These are phyloP conservation scores for Erythrophleum fordii DNA, from an alignment of 306 rosid genomes.

Conservation along the genomic window DNA sequence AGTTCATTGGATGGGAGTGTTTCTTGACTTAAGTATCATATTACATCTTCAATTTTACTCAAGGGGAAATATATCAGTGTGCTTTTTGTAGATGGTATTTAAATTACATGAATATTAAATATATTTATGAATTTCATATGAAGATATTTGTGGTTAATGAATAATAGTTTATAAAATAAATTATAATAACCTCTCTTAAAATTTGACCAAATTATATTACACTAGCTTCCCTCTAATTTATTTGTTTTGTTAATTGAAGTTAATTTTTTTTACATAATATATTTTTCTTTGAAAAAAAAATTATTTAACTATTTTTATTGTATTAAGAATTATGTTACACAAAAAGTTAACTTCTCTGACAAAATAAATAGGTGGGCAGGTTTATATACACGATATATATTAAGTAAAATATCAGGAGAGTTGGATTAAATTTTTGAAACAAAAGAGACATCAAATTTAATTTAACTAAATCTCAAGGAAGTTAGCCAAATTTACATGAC, in stretches of 20 bases:
- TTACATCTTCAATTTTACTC: no score
- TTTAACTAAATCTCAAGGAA: not conserved
- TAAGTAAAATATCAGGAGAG: not conserved
- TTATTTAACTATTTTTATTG: no score
- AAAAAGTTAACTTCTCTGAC: no score
- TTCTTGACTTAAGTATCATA: no score
- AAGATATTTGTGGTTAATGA: not conserved
- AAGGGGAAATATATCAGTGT: not conserved
- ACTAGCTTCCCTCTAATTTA: no score
- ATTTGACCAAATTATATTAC: no score
- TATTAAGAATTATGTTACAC: not conserved
- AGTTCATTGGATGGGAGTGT: no score
- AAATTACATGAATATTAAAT: not conserved
- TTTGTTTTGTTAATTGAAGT: no score
- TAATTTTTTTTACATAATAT: no score
- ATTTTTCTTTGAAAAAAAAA: no score
- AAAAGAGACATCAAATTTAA: not conserved
- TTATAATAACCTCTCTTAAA: no score
- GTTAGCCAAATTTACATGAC: not conserved
- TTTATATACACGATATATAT: not conserved
- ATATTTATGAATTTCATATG: not conserved
- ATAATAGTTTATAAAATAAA: not conserved
- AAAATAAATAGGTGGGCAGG: not conserved
- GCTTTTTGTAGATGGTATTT: not conserved
- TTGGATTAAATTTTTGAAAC: not conserved